Evolutionary conservation across 2,329 filamentous ascomycete genomes (phyloP), one percentile per base, ranked within the genome.

Genomic region (Hypoxylon sp.): DNA sequence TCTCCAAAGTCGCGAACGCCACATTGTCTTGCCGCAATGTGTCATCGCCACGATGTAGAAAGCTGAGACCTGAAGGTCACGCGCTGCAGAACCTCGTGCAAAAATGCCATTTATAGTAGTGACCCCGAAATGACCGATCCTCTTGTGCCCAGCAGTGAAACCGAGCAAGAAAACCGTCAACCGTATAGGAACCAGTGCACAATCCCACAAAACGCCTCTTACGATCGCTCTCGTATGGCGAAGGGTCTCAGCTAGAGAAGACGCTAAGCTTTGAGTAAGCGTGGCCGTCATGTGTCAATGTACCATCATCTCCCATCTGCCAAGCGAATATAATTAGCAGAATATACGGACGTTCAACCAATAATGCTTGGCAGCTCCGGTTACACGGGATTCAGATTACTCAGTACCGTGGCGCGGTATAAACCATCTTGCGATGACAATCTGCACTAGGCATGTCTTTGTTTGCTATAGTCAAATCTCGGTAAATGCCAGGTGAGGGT

Each of bases 111-210:
- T 70, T 70, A 57, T 63, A 70, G 65, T 21, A 68, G 62, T 65
- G 65, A 1, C 51, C 52, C 68, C 65, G 62, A 68, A 65, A 68
- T 70, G 55, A 70, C 57, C 68, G 62, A 65, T 70, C 68, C 68
- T 67, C 65, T 67, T 65, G 65, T 70, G 50, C 44, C 39, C 65
- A 57, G 59, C 47, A 35, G 68, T 68, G 68, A 68, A 65, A 70
- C 68, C 47, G 6, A 51, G 29, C 50, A 56, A 27, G 64, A 31
- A 62, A 44, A 51, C 35, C 42, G 39, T 35, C 21, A 35, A 62
- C 57, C 29, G 35, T 55, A 50, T 24, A 63, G 50, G 55, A 58
- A 57, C 29, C 17, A 62, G 37, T 54, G 35, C 42, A 31, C 52
- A 50, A 57, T 52, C 68, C 56, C 54, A 53, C 56, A 55, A 39